These are phyloP conservation scores for Strobilomyces echinocephalus DNA, from an alignment of 768 basidiomycete species.

Conservation along the genomic window DNA sequence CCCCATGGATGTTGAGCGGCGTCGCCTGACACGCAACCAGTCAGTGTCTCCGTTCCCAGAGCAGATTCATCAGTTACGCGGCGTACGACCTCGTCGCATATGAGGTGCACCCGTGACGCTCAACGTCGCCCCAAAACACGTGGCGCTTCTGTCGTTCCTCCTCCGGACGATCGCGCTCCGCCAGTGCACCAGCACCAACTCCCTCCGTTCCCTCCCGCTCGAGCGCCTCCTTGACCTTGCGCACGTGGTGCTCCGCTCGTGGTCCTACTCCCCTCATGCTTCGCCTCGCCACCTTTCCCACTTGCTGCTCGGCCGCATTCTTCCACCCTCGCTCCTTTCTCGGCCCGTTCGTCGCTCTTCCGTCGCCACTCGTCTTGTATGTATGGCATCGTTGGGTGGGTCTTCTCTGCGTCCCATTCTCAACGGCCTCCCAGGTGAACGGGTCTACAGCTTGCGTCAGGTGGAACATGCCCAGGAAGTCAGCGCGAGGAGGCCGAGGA, in stretches of 20 bases:
- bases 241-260: background rate
- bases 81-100: slow-evolving; percentile 30
- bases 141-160: slow-evolving; percentile 22
- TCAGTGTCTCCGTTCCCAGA: slow-evolving; percentile 12
- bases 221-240: background rate
- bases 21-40: slow-evolving; percentile 23
- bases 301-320: background rate
- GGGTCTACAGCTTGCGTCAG: too few species aligned
- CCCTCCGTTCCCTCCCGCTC: background rate
- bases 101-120: slow-evolving; percentile 20
- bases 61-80: slow-evolving; percentile 29
- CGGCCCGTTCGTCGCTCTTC: background rate
- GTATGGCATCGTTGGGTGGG: background rate
- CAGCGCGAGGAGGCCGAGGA: too few species aligned
- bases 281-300: slow-evolving; percentile 4
- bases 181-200: background rate
- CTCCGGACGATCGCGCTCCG: slow-evolving; percentile 16
- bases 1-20: slow-evolving; percentile 20
- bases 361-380: slow-evolving; percentile 3
- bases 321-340: slow-evolving; percentile 4
- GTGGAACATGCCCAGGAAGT: too few species aligned
- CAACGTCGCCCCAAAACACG: slow-evolving; percentile 21
- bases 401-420: slow-evolving; percentile 6
- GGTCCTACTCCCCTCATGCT: background rate
- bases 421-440: too few species aligned